Evolutionary conservation across 371 early-diverging fungal genomes (phyloP).

Genomic region (Lichtheimia ornata): DNA sequence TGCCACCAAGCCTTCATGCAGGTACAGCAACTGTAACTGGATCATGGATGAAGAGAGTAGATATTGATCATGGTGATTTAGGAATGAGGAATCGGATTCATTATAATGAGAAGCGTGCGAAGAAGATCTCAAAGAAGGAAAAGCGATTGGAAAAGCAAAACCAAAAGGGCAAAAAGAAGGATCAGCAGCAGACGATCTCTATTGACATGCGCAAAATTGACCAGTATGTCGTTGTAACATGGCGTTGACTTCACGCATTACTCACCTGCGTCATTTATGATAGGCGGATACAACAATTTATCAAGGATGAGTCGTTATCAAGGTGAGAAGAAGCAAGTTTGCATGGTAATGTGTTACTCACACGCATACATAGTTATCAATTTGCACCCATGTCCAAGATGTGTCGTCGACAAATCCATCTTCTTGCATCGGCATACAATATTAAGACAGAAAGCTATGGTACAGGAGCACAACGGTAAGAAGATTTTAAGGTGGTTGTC

Average conservation of each 20-base stretch:
- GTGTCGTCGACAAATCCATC: slow-evolving; percentile 52
- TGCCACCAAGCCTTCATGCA: slow-evolving; percentile 28
- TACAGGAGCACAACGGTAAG: slow-evolving; percentile 36
- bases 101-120: slow-evolving; percentile 16
- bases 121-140: slow-evolving; percentile 21
- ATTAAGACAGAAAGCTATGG: slow-evolving; percentile 54
- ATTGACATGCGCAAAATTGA: slow-evolving; percentile 24
- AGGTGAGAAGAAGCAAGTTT: slow-evolving; percentile 18
- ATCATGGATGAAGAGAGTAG: not conserved
- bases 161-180: slow-evolving; percentile 16
- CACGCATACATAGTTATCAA: slow-evolving; percentile 29
- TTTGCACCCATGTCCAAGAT: slow-evolving; percentile 57
- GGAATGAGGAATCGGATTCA: slow-evolving; percentile 18
- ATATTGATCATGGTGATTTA: not conserved
- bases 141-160: slow-evolving; percentile 9
- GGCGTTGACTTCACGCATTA: not conserved
- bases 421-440: slow-evolving; percentile 53
- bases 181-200: slow-evolving; percentile 10
- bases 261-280: not conserved
- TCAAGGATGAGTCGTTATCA: slow-evolving; percentile 34
- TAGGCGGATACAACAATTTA: slow-evolving; percentile 43
- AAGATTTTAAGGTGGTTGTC: not conserved
- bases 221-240: slow-evolving; percentile 13
- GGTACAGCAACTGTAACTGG: slow-evolving; percentile 22
- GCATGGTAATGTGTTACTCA: not conserved